A percentile compares a stretch with the other conserved stretches of the same genome.
phyloP scores from a whole-genome alignment of 1,284 basidiomycete species.

The Hymenochaete sp. region DNA sequence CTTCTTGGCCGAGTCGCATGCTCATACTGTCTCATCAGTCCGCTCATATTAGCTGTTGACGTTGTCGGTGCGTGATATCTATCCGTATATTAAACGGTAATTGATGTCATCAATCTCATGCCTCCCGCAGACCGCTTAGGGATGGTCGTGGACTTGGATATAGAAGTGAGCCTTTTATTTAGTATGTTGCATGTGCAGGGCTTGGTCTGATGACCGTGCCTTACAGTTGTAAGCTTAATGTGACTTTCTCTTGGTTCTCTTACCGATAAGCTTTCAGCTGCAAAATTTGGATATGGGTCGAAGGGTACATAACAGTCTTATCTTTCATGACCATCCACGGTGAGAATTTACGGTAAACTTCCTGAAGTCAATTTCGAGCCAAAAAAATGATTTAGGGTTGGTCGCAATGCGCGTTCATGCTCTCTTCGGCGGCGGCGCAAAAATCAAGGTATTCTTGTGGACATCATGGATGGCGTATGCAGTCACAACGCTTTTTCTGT shows the following conservation, averaged over 20 bases:
- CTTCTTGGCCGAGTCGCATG: constrained; percentile 1
- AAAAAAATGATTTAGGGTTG: constrained; percentile 5
- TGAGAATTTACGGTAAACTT: neutral
- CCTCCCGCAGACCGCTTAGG: neutral
- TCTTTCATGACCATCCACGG: constrained; percentile 19
- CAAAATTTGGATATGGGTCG: constrained; percentile 17
- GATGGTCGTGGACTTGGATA: constrained; percentile 10
- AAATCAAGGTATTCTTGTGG: constrained; percentile 13
- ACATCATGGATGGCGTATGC: constrained; percentile 12
- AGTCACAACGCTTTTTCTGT: constrained; percentile 9
- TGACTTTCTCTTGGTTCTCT: neutral
- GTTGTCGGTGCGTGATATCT: constrained; percentile 15
- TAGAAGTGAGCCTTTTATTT: constrained; percentile 10
- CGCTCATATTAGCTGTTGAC: constrained; percentile 16
- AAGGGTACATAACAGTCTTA: constrained; percentile 15
- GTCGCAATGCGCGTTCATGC: constrained; percentile 19
- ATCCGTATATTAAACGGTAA: neutral
- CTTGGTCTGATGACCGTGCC: neutral
- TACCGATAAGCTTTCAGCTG: constrained; percentile 9
- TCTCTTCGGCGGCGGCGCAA: constrained; percentile 12
- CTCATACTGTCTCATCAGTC: constrained; percentile 8
- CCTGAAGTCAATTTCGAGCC: neutral
- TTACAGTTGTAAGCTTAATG: constrained; percentile 13
- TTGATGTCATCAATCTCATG: neutral
- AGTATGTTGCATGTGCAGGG: constrained; percentile 6